Evolutionary conservation across 2,329 filamentous ascomycete species (phyloP).

Genomic region (Zymoseptoria pseudotritici): DNA sequence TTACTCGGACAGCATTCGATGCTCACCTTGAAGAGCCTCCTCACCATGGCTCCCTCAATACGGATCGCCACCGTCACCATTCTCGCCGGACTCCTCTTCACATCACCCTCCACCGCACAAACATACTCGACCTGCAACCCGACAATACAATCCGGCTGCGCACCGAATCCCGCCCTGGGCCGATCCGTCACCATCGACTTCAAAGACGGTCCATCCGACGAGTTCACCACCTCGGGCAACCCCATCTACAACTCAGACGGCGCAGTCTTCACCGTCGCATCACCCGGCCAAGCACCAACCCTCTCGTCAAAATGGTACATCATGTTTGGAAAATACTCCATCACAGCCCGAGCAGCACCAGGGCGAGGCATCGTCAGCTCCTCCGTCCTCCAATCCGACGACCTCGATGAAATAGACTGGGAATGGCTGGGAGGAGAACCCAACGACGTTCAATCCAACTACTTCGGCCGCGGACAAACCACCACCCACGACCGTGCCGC

Average conservation of each 20-base stretch:
- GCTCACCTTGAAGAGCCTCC: slow-evolving; percentile 20
- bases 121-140: slow-evolving; percentile 53
- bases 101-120: slow-evolving; percentile 39
- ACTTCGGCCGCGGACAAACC: slow-evolving; percentile 88
- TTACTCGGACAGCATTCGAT: slow-evolving; percentile 13
- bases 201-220: slow-evolving; percentile 65
- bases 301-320: slow-evolving; percentile 92
- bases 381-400: slow-evolving; percentile 82
- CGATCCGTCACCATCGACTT: slow-evolving; percentile 81
- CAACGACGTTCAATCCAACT: slow-evolving; percentile 85
- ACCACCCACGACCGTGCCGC: slow-evolving; percentile 80
- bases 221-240: slow-evolving; percentile 60
- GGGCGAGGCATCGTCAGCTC: slow-evolving; percentile 91
- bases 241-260: slow-evolving; percentile 71
- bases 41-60: slow-evolving; percentile 27
- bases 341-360: slow-evolving; percentile 76
- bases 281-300: slow-evolving; percentile 76
- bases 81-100: slow-evolving; percentile 31
- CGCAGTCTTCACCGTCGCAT: slow-evolving; percentile 69
- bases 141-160: slow-evolving; percentile 52
- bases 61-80: slow-evolving; percentile 34
- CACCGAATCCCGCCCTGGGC: slow-evolving; percentile 71
- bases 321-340: slow-evolving; percentile 92
- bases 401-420: slow-evolving; percentile 92
- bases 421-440: slow-evolving; percentile 83